Base-by-base conservation (phyloP, 305 asterid species). In the Rubia peregrina region DNA sequence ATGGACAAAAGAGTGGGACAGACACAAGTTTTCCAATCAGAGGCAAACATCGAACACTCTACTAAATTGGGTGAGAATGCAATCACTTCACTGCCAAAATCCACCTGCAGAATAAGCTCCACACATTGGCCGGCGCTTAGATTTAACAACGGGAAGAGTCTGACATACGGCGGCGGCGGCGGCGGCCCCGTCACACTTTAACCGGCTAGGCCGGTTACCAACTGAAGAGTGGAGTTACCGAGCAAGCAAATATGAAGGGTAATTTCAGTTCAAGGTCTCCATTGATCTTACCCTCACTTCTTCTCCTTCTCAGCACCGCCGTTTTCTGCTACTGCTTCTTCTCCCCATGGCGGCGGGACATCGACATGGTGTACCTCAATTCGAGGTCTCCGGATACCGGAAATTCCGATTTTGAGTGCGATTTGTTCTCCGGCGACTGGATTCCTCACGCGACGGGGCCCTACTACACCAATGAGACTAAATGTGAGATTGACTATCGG, bases 391-490 rank as follows among this genome's bases (percentile, higher is more conserved):
- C 71, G 11, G 44, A 8, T 2, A 9, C 42, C 42, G 42, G 53
- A 26, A 26, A 48, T 21, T 40, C 16, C 5, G 38, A 48, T 21
- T 36, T 7, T 11, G 65, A 56, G 44, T 91, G 98, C 62, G 90
- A 92, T 41, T 78, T 90, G 7, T 92, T 82, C 73, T 63, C 82
- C 9, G 98, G 98, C 14, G 90, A 90, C 41, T 92, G 95, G 96
- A 65, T 88, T 24, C 91, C 87, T 49, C 72, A 83, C 64, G 89
- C 80, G 56, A 79, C 80, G 9, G 92, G 79, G 12, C 95, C 96
- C 13, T 86, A 85, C 53, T 90, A 92, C 83, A 88, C 90, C 6
- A 90, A 92, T 73, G 65, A 22, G 59, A 92, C 92, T 24, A 87
- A 91, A 22, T 77, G 85, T 83, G 88, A 83, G 9, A 92, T 92